These are phyloP conservation scores for Biscogniauxia sp. DNA, from an alignment of 2,329 filamentous ascomycete species.

Conservation along the genomic window DNA sequence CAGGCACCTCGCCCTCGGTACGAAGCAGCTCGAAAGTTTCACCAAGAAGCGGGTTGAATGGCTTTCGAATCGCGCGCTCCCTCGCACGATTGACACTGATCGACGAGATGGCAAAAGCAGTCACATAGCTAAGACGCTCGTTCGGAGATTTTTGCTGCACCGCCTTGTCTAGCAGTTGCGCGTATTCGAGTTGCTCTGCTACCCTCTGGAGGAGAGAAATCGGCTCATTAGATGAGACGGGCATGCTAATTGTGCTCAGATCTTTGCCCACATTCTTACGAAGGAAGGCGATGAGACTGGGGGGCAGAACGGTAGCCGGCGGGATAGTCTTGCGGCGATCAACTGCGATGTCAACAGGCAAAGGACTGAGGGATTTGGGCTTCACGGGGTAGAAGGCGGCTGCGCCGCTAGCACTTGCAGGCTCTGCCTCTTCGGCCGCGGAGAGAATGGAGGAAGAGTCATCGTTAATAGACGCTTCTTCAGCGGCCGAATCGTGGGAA, in stretches of 20 bases:
- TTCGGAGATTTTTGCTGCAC: constrained; percentile 56
- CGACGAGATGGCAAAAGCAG: constrained; percentile 86
- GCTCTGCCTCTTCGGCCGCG: constrained; percentile 56
- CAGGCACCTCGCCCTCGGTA: constrained; percentile 68
- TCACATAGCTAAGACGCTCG: constrained; percentile 78
- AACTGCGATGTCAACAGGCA: constrained; percentile 68
- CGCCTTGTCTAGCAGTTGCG: constrained; percentile 75
- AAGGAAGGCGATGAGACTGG: constrained; percentile 89
- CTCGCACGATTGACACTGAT: constrained; percentile 81
- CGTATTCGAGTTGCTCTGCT: constrained; percentile 90
- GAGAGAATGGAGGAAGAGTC: constrained; percentile 61
- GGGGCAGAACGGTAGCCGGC: constrained; percentile 73
- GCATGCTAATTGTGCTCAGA: constrained; percentile 94
- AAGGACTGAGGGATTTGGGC: constrained; percentile 71
- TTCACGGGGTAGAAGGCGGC: constrained; percentile 73
- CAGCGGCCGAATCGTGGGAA: constrained; percentile 52
- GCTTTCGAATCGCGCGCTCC: constrained; percentile 90
- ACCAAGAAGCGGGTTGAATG: constrained; percentile 94
- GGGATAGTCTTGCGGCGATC: constrained; percentile 68
- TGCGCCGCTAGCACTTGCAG: constrained; percentile 52
- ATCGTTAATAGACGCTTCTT: constrained; percentile 51
- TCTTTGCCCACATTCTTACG: constrained; percentile 99
- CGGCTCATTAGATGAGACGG: constrained; percentile 93
- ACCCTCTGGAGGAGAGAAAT: constrained; percentile 83
- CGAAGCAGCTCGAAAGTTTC: constrained; percentile 94